These are phyloP conservation scores for Paulownia fortunei DNA, from an alignment of 257 asterid species.

Conservation along the genomic window DNA sequence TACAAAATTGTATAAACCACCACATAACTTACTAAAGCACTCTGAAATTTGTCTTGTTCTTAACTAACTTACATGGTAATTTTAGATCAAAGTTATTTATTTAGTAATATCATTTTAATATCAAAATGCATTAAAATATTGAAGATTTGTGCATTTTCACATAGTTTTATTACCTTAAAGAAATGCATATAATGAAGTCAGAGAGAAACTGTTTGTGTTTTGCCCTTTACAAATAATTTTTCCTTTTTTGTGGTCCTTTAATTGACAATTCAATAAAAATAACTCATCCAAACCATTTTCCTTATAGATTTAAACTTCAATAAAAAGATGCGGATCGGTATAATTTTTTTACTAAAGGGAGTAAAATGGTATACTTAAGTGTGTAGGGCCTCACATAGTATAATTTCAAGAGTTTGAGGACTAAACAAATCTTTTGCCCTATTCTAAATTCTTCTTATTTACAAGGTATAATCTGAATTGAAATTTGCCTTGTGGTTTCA, in stretches of 20 bases:
- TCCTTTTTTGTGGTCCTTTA: not conserved
- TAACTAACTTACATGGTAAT: not conserved
- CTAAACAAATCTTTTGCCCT: not conserved
- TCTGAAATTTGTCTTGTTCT: not conserved
- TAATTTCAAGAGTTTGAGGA: not conserved
- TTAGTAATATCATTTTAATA: not conserved
- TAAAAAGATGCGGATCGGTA: too few relatives aligned
- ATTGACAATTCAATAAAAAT: not conserved
- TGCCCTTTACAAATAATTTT: not conserved
- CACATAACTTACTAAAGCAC: not conserved
- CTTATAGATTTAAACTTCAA: not conserved
- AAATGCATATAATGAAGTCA: not conserved
- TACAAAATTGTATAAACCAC: not conserved
- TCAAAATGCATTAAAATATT: not conserved
- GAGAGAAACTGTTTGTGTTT: not conserved
- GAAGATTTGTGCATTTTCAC: not conserved
- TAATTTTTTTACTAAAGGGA: not conserved
- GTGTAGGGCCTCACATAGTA: not conserved
- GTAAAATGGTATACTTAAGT: not conserved
- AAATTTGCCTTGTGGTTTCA: not conserved
- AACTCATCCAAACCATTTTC: not conserved
- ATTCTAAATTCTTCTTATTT: not conserved
- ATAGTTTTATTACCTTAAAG: not conserved
- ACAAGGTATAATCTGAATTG: not conserved
- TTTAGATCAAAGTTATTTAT: not conserved